These are phyloP conservation scores for Corymbia maculata DNA, from an alignment of 345 rosid species.

Conservation along the genomic window DNA sequence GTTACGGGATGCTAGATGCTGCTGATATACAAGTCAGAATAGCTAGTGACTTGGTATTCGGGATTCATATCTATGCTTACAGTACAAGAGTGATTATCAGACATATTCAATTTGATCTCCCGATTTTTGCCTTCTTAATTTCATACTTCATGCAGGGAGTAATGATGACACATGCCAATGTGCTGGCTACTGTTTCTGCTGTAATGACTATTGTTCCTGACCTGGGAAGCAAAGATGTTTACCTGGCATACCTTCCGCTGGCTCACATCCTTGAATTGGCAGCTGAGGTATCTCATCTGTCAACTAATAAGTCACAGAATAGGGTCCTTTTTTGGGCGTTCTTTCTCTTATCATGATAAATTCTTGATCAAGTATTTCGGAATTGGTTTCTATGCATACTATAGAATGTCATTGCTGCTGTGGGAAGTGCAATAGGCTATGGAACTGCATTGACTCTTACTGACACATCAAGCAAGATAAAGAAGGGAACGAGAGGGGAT, in stretches of 20 bases:
- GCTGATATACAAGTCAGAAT: not conserved
- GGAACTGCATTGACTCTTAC: conserved; percentile 95
- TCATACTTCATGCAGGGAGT: conserved; percentile 60
- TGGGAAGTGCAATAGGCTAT: conserved; percentile 93
- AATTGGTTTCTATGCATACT: not conserved
- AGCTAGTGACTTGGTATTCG: not conserved
- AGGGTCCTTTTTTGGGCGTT: not conserved
- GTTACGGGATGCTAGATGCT: not conserved
- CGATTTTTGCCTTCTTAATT: not conserved
- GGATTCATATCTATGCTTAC: not conserved
- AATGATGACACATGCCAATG: conserved; percentile 97
- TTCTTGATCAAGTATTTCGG: not conserved
- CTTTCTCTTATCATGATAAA: not conserved
- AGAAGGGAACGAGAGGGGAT: conserved; percentile 88
- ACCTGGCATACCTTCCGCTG: conserved; percentile 86
- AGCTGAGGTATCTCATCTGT: conserved; percentile 56
- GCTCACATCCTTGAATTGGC: conserved; percentile 97
- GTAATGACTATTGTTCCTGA: conserved; percentile 89
- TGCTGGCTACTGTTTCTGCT: conserved; percentile 88
- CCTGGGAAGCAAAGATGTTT: conserved; percentile 72
- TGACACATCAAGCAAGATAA: conserved; percentile 88
- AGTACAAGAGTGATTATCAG: not conserved
- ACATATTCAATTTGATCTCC: not conserved
- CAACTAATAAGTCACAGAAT: not conserved
- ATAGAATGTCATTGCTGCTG: conserved; percentile 72